Conservation (phyloP, 164 flowering plant species). For the Vitis rotundifolia region DNA sequence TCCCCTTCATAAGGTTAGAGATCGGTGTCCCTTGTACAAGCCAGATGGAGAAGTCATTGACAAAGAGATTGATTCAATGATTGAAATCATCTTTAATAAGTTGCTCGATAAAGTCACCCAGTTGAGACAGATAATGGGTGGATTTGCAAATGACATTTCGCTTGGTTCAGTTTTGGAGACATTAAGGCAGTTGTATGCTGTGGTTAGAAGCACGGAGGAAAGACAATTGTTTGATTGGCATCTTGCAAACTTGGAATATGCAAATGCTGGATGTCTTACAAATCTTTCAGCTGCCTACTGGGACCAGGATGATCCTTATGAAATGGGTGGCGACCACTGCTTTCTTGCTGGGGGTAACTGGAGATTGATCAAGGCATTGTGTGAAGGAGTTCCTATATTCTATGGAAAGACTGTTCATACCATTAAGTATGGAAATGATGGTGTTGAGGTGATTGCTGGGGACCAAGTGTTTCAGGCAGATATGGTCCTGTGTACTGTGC, state of each 20-base stretch:
- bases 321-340: slow-evolving; percentile 99
- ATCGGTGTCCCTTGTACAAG: slow-evolving; percentile 81
- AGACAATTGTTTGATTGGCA: slow-evolving; percentile 92
- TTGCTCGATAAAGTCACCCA: slow-evolving; percentile 78
- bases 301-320: slow-evolving; percentile 99
- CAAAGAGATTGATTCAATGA: slow-evolving; percentile 57
- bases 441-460: slow-evolving; percentile 78
- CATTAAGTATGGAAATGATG: slow-evolving; percentile 68
- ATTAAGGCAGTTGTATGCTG: slow-evolving; percentile 65
- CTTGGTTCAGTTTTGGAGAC: slow-evolving; percentile 79
- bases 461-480: slow-evolving; percentile 79
- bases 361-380: slow-evolving; percentile 71
- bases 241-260: slow-evolving; percentile 94
- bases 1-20: slow-evolving; percentile 94
- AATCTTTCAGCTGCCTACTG: slow-evolving; percentile 83
- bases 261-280: slow-evolving; percentile 90
- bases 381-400: slow-evolving; percentile 70
- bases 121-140: slow-evolving; percentile 69
- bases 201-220: slow-evolving; percentile 61
- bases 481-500: slow-evolving; percentile 87
- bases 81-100: slow-evolving; percentile 74
- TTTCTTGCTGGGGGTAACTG: slow-evolving; percentile 93
- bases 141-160: slow-evolving; percentile 57
- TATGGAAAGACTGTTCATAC: slow-evolving; percentile 70
- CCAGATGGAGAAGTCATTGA: slow-evolving; percentile 76